Percentiles rank a stretch among this genome's conserved stretches.
Conservation (phyloP, 257 asterid species). For the Primulina tabacum region DNA sequence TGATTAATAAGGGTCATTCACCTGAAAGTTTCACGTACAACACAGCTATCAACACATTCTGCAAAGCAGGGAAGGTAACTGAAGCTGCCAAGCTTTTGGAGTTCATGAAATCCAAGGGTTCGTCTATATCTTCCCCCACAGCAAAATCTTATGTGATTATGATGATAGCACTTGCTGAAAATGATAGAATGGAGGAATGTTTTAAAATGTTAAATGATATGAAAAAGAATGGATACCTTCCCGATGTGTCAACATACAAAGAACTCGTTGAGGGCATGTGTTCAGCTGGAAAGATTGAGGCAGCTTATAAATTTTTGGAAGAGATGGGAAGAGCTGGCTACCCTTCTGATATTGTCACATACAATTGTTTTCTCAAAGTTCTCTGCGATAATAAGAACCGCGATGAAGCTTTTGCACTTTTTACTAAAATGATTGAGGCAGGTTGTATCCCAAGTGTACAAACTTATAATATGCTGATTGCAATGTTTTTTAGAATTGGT, state of each 20-base stretch:
- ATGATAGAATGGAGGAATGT: conserved; percentile 67
- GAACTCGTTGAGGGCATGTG: conserved; percentile 82
- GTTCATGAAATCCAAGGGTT: conserved; percentile 74
- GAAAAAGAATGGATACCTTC: conserved; percentile 78
- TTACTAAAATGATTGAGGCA: conserved; percentile 55
- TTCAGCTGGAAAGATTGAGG: conserved; percentile 61
- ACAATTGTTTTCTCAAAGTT: conserved; percentile 85
- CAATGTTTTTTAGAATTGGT: conserved; percentile 59
- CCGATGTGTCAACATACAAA: conserved; percentile 87
- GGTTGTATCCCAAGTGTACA: conserved; percentile 84
- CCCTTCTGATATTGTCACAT: conserved; percentile 90
- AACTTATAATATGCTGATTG: conserved; percentile 73
- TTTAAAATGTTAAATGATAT: conserved; percentile 55
- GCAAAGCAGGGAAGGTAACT: conserved; percentile 76
- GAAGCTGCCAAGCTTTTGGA: conserved; percentile 72
- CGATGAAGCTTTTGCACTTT: conserved; percentile 58
- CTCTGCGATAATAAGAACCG: conserved; percentile 65
- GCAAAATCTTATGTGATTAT: conserved; percentile 75
- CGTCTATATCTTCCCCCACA: conserved; percentile 85
- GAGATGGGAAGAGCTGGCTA: conserved; percentile 80
- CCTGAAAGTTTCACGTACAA: conserved; percentile 82
- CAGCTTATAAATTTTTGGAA: conserved; percentile 72
- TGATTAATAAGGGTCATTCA: conserved; percentile 63
- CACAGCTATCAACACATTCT: conserved; percentile 83
- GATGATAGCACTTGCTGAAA: conserved; percentile 69